Conservation (phyloP, 495 filamentous ascomycete species). For the Rhizodiscina lignyota region DNA sequence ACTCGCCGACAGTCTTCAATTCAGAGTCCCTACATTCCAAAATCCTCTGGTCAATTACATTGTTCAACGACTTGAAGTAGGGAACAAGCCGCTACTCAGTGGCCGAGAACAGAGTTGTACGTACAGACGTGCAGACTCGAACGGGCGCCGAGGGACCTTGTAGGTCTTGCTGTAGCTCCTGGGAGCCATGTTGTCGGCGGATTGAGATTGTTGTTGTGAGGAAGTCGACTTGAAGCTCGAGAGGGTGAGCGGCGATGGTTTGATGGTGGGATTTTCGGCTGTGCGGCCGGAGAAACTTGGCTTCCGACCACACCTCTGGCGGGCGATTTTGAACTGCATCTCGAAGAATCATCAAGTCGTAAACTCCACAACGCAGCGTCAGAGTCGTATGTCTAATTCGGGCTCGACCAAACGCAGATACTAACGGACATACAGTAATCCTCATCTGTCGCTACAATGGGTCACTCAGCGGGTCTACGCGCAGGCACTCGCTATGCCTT, state of each 20-base stretch:
- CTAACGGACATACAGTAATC: no score
- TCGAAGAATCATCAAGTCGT: no score
- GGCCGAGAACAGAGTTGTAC: constrained; percentile 56
- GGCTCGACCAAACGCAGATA: no score
- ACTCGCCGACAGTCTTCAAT: constrained; percentile 98
- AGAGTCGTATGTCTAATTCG: no score
- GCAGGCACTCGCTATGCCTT: constrained; percentile 74
- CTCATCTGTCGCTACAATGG: constrained; percentile 49
- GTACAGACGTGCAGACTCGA: constrained; percentile 99
- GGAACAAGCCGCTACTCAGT: constrained; percentile 95
- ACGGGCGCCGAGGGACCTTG: constrained; percentile 78
- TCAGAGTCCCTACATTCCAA: constrained; percentile 68
- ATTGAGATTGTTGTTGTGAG: no score
- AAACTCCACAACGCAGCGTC: no score
- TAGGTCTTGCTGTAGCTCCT: constrained; percentile 94
- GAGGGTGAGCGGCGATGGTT: constrained; percentile 4
- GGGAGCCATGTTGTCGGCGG: constrained; percentile 24
- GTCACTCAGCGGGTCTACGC: constrained; percentile 91
- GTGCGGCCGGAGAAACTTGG: not conserved
- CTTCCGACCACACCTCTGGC: no score
- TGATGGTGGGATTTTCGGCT: constrained; percentile 1
- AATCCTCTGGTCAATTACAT: constrained; percentile 17
- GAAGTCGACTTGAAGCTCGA: no score
- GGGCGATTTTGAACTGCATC: no score
- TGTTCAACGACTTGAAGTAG: constrained; percentile 79